These are phyloP conservation scores for Aspergillus pseudoviridinutans DNA, from an alignment of 2,329 filamentous ascomycete species.

Conservation along the genomic window DNA sequence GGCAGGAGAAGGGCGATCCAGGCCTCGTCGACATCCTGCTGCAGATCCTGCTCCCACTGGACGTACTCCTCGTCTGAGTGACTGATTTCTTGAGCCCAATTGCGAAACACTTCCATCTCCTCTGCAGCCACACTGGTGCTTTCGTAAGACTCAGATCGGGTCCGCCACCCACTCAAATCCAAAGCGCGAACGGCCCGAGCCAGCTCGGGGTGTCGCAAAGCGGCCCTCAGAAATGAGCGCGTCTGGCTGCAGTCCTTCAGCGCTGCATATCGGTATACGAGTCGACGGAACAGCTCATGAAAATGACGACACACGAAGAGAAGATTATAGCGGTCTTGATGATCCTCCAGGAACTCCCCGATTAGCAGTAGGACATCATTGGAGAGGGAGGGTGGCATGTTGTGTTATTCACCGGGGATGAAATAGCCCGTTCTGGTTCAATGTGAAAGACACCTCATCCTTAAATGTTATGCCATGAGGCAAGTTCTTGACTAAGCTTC, in stretches of 20 bases:
- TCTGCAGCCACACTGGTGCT: neutral
- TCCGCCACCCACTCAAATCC: slow-evolving; percentile 21
- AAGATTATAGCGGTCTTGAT: slow-evolving; percentile 23
- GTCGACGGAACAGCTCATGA: slow-evolving; percentile 22
- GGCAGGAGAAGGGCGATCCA: slow-evolving; percentile 27
- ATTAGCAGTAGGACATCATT: slow-evolving; percentile 29
- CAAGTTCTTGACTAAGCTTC: neutral
- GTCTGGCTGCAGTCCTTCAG: slow-evolving; percentile 16
- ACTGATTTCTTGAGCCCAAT: slow-evolving; percentile 9
- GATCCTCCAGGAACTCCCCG: slow-evolving; percentile 24
- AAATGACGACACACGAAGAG: slow-evolving; percentile 24
- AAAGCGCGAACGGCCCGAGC: slow-evolving; percentile 20
- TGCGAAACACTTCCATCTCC: slow-evolving; percentile 7
- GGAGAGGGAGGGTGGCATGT: slow-evolving; percentile 21
- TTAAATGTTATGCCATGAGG: neutral
- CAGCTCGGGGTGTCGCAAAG: slow-evolving; percentile 20
- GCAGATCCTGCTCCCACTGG: slow-evolving; percentile 21
- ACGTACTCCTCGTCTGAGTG: slow-evolving; percentile 17
- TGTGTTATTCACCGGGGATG: neutral
- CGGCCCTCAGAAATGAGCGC: slow-evolving; percentile 18
- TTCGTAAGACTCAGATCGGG: neutral
- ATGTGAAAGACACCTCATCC: neutral
- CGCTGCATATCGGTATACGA: slow-evolving; percentile 18
- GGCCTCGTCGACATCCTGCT: slow-evolving; percentile 18
- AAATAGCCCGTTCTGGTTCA: too few species aligned